These are phyloP conservation scores for Oropetium thomaeum DNA, from an alignment of 176 grass and related monocot genomes.

Conservation along the genomic window DNA sequence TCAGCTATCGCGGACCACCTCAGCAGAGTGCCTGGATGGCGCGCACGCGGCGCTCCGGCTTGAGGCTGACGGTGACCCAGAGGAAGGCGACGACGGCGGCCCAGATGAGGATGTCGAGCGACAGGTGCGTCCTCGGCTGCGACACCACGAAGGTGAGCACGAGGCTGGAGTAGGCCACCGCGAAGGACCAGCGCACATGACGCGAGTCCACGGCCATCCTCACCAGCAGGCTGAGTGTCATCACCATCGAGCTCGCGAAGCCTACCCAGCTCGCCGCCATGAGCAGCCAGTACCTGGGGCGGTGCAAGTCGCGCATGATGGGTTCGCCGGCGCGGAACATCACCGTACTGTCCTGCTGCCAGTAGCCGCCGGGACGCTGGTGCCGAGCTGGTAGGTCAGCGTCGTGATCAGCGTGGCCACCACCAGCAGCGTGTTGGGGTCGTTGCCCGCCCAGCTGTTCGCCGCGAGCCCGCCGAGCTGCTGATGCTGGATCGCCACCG, in stretches of 20 bases:
- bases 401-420: constrained; percentile 60
- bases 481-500: background rate
- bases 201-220: constrained; percentile 32
- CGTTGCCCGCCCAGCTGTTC: constrained; percentile 46
- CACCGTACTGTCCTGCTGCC: constrained; percentile 37
- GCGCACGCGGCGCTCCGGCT: constrained; percentile 11
- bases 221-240: constrained; percentile 56
- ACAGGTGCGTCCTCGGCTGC: constrained; percentile 39
- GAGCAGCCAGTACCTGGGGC: constrained; percentile 39
- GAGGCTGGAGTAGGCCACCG: constrained; percentile 52
- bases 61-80: constrained; percentile 29
- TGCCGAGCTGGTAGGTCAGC: constrained; percentile 57
- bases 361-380: constrained; percentile 46
- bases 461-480: background rate
- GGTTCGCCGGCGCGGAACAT: constrained; percentile 38
- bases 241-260: constrained; percentile 48
- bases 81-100: constrained; percentile 35
- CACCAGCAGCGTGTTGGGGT: constrained; percentile 46
- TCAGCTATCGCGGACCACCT: background rate
- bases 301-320: constrained; percentile 59
- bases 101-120: constrained; percentile 43
- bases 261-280: constrained; percentile 47
- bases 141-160: constrained; percentile 54
- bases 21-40: constrained; percentile 26
- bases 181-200: constrained; percentile 49